Conservation (phyloP, 2,329 filamentous ascomycete genomes). For the Cylindrodendrum hubeiense region DNA sequence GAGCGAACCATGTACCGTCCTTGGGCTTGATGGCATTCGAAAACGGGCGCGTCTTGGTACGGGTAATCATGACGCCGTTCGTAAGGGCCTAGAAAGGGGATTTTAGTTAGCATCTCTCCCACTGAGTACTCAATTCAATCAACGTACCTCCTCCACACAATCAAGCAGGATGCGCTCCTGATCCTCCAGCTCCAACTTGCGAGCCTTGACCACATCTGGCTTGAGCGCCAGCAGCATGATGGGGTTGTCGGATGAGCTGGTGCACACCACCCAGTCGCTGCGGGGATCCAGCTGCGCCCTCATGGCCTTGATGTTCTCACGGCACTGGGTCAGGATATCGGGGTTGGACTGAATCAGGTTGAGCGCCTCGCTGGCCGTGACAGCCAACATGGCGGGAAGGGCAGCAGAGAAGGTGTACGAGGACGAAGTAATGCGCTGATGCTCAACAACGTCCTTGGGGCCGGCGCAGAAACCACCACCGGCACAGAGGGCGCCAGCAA, state of each 20-base stretch:
- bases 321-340: conserved; percentile 80
- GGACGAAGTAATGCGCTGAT: conserved; percentile 92
- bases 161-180: conserved; percentile 90
- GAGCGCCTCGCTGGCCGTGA: conserved; percentile 94
- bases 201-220: conserved; percentile 80
- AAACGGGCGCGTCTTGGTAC: conserved; percentile 83
- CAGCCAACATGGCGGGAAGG: conserved; percentile 91
- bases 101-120: conserved; percentile 26
- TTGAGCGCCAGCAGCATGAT: conserved; percentile 88
- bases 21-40: conserved; percentile 72
- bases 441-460: conserved; percentile 90
- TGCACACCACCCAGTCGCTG: conserved; percentile 91
- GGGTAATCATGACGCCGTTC: conserved; percentile 90
- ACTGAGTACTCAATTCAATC: conserved; percentile 12
- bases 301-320: conserved; percentile 90
- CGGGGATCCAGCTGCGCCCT: conserved; percentile 88
- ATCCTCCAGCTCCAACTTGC: conserved; percentile 77
- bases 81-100: conserved; percentile 72
- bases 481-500: conserved; percentile 89
- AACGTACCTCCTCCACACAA: conserved; percentile 91
- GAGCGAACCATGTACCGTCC: conserved; percentile 77
- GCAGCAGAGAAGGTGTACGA: conserved; percentile 97
- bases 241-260: conserved; percentile 86
- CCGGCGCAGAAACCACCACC: conserved; percentile 97
- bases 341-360: conserved; percentile 88